Base-by-base conservation (phyloP, 768 basidiomycete genomes). In the Serendipita indica region DNA sequence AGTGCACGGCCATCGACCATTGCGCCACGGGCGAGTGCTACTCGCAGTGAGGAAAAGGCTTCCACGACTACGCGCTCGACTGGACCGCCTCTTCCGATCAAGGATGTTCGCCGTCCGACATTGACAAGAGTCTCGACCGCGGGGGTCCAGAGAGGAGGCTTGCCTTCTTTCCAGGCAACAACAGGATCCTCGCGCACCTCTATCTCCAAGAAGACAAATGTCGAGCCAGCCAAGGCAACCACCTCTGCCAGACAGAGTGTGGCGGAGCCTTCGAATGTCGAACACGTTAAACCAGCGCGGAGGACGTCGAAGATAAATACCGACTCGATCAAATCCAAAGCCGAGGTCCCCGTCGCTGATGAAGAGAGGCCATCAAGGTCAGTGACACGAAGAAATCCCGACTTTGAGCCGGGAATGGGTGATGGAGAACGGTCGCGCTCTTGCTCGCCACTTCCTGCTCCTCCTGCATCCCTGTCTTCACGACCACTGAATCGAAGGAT, bases 341-440 rank as follows among this genome's bases (percentile, higher is more conserved):
- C n/a, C n/a, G n/a, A n/a, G n/a, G n/a, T n/a, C n/a, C n/a, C n/a
- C n/a, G n/a, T n/a, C n/a, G n/a, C n/a, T n/a, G n/a, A n/a, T n/a
- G n/a, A n/a, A n/a, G n/a, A n/a, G n/a, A n/a, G n/a, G n/a, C n/a
- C 6, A 43, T 43, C 16, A 25, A 43, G 1, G 41, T 25, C 18
- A n/a, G 7, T 18, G 16, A 7, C 41, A n/a, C 27, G 30, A 22
- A 20, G 49, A 32, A 28, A 54, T n/a, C 16, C 49, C n/a, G 49
- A 54, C 30, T 54, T 54, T 30, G 49, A 54, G 7, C 49, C 49
- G 10, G 16, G 20, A 16, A 25, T n/a, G 7, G 49, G 22, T 14
- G 45, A 54, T 27, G 49, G 41, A n/a, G 41, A 54, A 54, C n/a
- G 49, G n/a, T 54, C 49, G n/a, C 49, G 49, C 3, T 32, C 49